These are phyloP conservation scores for Saccharomycopsis olivae DNA, from an alignment of 805 yeast genomes.

Conservation along the genomic window DNA sequence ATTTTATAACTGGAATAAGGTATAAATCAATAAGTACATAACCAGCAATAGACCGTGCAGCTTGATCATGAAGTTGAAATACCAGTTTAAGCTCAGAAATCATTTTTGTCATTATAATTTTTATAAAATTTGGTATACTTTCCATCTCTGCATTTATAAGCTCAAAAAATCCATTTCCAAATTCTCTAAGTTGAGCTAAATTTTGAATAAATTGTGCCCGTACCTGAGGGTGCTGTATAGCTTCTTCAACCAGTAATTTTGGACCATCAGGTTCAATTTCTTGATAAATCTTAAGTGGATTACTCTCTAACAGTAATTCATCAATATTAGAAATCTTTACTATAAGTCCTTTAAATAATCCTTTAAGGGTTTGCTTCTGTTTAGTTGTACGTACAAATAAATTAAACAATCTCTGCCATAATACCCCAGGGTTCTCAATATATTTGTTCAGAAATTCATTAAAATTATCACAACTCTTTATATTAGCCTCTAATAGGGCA, in stretches of 20 bases:
- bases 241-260: constrained; percentile 21
- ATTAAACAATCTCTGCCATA: constrained; percentile 36
- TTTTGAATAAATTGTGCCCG: constrained; percentile 39
- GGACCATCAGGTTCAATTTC: constrained; percentile 19
- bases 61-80: constrained; percentile 47
- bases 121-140: constrained; percentile 25
- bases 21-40: constrained; percentile 48
- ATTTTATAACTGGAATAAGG: constrained; percentile 34
- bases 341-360: constrained; percentile 30
- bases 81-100: constrained; percentile 29
- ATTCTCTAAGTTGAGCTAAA: constrained; percentile 38
- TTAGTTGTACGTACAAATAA: constrained; percentile 28
- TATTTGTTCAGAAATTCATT: constrained; percentile 21
- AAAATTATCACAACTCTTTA: constrained; percentile 22
- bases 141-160: constrained; percentile 9
- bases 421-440: constrained; percentile 21
- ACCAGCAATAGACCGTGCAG: constrained; percentile 45
- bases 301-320: constrained; percentile 60
- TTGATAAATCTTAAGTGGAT: constrained; percentile 56
- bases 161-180: constrained; percentile 32
- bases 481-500: constrained; percentile 32
- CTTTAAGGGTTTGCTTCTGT: constrained; percentile 25
- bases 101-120: constrained; percentile 27
- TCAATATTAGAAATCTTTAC: constrained; percentile 26
- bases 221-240: constrained; percentile 38